A percentile compares a stretch with the other conserved stretches of the same genome.
phyloP scores from a whole-genome alignment of 2,329 filamentous ascomycete genomes.

The Pseudocercospora fijiensis region DNA sequence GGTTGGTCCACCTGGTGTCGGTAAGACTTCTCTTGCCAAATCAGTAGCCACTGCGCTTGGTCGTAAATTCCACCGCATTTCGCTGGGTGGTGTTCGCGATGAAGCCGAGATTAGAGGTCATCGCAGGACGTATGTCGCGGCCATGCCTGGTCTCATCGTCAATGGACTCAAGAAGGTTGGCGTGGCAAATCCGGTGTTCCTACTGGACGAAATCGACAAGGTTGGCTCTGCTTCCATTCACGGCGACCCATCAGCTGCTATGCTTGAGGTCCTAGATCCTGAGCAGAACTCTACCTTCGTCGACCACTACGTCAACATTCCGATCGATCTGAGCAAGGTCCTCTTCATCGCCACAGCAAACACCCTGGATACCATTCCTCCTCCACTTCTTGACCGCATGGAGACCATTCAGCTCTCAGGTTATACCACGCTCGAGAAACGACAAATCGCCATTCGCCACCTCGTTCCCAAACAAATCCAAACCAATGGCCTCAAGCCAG shows the following conservation, averaged over 20 bases:
- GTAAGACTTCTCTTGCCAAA: conserved; percentile 92
- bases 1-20: conserved; percentile 88
- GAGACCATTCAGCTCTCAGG: conserved; percentile 91
- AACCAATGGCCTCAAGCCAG: conserved; percentile 76
- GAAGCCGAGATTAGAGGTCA: conserved; percentile 97
- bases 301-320: conserved; percentile 94
- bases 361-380: conserved; percentile 86
- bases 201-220: conserved; percentile 98
- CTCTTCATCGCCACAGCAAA: conserved; percentile 98
- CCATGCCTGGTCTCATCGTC: conserved; percentile 96
- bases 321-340: conserved; percentile 92
- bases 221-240: conserved; percentile 87
- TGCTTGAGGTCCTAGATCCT: conserved; percentile 96
- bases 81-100: conserved; percentile 89
- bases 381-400: conserved; percentile 94
- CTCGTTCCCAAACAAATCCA: conserved; percentile 95
- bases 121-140: conserved; percentile 91
- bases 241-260: conserved; percentile 91
- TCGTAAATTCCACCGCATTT: conserved; percentile 95
- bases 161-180: conserved; percentile 93
- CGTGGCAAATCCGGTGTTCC: conserved; percentile 89
- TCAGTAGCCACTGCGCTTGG: conserved; percentile 90
- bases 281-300: conserved; percentile 95
- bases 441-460: conserved; percentile 88
- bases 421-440: conserved; percentile 96